phyloP scores from a whole-genome alignment of 2,329 filamentous ascomycete species.

The Tolypocladium cylindrosporum region DNA sequence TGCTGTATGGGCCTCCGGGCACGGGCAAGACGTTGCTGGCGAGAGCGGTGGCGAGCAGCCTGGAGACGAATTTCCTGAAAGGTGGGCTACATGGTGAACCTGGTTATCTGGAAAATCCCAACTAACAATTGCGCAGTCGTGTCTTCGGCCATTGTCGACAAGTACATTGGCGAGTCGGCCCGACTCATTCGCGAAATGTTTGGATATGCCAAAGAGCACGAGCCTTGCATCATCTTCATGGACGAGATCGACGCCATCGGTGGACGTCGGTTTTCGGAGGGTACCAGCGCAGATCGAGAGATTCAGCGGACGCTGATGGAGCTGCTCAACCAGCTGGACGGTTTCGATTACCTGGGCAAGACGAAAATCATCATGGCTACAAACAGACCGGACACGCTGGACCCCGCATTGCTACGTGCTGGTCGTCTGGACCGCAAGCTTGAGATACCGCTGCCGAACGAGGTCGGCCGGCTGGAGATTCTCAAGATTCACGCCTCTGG shows the following conservation, averaged over 20 bases:
- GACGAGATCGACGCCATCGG: constrained; percentile 99
- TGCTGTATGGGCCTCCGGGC: constrained; percentile 91
- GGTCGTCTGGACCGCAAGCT: constrained; percentile 95
- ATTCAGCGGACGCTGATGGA: constrained; percentile 99
- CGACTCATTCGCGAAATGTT: constrained; percentile 99
- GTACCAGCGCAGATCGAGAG: constrained; percentile 93
- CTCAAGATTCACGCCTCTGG: constrained; percentile 91
- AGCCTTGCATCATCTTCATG: constrained; percentile 99
- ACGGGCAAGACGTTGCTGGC: constrained; percentile 95
- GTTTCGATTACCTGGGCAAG: constrained; percentile 98
- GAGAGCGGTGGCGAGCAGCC: constrained; percentile 85
- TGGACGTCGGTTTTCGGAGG: constrained; percentile 91
- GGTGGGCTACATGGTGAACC: constrained; percentile 37
- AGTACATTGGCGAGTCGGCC: constrained; percentile 98
- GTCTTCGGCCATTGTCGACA: constrained; percentile 97
- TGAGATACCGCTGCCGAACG: constrained; percentile 93
- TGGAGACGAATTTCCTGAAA: constrained; percentile 98
- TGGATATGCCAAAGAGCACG: constrained; percentile 97
- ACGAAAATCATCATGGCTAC: constrained; percentile 99
- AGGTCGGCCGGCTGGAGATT: constrained; percentile 92
- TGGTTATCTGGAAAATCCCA: neutral
- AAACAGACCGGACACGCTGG: constrained; percentile 91
- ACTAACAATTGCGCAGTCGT: constrained; percentile 54
- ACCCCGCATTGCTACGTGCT: constrained; percentile 84
- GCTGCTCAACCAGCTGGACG: constrained; percentile 93